Evolutionary conservation across 1,139 yeast genomes (phyloP).

Genomic region (Arxiozyma heterogenica): DNA sequence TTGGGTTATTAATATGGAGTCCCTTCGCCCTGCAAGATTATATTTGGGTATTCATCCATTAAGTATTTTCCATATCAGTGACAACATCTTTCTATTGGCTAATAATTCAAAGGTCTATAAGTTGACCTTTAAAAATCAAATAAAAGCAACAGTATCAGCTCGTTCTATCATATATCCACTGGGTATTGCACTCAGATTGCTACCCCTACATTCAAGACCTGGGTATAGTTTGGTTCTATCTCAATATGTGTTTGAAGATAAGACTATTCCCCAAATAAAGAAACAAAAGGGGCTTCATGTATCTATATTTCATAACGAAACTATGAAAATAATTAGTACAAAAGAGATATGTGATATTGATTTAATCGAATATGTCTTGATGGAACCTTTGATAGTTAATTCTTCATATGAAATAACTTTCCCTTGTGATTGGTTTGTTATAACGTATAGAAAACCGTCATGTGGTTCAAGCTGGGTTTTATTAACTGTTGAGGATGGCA

Average conservation of each 20-base stretch:
- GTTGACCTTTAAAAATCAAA: background rate
- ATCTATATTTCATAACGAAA: background rate
- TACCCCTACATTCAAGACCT: background rate
- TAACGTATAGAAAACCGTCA: background rate
- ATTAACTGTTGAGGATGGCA: background rate
- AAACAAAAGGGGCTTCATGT: background rate
- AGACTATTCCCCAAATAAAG: background rate
- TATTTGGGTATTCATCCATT: background rate
- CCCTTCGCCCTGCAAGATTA: background rate
- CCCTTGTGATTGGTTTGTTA: background rate
- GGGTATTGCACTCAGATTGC: background rate
- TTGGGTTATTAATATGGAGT: background rate
- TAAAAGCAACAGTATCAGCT: background rate
- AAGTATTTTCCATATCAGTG: background rate
- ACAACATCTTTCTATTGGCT: background rate
- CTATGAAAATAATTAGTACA: background rate
- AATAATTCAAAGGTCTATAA: background rate
- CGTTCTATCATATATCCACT: background rate
- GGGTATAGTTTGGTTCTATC: background rate
- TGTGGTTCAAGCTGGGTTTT: background rate
- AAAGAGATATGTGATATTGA: background rate
- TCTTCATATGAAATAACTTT: background rate
- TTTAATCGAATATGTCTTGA: background rate
- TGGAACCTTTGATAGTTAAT: background rate
- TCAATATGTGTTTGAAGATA: background rate